Conservation (phyloP, 2,329 filamentous ascomycete genomes). For the Thielaviopsis cerberus region DNA sequence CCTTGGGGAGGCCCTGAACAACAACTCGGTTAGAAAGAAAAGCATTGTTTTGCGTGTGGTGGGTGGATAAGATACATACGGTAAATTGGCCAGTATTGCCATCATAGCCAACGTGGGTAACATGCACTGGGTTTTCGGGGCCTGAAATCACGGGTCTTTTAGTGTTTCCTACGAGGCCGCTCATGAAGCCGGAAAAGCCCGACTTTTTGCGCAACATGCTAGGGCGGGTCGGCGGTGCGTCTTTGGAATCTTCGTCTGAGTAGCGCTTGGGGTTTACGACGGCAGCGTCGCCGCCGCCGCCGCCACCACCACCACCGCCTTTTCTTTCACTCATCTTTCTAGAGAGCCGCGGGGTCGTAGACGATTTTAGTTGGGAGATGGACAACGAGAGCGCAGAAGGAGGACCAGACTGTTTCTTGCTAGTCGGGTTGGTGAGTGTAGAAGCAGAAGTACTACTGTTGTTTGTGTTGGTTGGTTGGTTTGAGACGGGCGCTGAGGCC, state of each 20-base stretch:
- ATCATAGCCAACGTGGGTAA: slow-evolving; percentile 95
- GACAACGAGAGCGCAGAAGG: slow-evolving; percentile 48
- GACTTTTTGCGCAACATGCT: slow-evolving; percentile 61
- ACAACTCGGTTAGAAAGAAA: background rate
- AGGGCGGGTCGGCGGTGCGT: slow-evolving; percentile 19
- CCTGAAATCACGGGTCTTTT: slow-evolving; percentile 91
- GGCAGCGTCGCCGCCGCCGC: slow-evolving; percentile 24
- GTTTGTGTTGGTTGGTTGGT: background rate
- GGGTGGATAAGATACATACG: slow-evolving; percentile 36
- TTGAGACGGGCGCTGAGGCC: background rate
- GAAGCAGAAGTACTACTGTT: background rate
- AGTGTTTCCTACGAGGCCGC: slow-evolving; percentile 63
- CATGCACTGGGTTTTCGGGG: slow-evolving; percentile 90
- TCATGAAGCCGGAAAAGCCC: slow-evolving; percentile 75
- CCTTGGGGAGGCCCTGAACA: slow-evolving; percentile 67
- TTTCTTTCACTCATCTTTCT: slow-evolving; percentile 31
- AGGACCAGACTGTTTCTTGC: slow-evolving; percentile 37
- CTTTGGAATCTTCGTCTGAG: slow-evolving; percentile 48
- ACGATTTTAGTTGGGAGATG: slow-evolving; percentile 13
- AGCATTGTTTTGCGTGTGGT: slow-evolving; percentile 13
- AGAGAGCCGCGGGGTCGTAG: slow-evolving; percentile 24
- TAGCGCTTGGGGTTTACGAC: slow-evolving; percentile 47
- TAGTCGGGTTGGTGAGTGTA: slow-evolving; percentile 28
- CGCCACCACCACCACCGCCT: slow-evolving; percentile 27
- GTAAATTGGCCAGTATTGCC: slow-evolving; percentile 93